A percentile compares a stretch with the other conserved stretches of the same genome.
phyloP scores from a whole-genome alignment of 768 basidiomycete genomes.

The Termitomyces sp. region DNA sequence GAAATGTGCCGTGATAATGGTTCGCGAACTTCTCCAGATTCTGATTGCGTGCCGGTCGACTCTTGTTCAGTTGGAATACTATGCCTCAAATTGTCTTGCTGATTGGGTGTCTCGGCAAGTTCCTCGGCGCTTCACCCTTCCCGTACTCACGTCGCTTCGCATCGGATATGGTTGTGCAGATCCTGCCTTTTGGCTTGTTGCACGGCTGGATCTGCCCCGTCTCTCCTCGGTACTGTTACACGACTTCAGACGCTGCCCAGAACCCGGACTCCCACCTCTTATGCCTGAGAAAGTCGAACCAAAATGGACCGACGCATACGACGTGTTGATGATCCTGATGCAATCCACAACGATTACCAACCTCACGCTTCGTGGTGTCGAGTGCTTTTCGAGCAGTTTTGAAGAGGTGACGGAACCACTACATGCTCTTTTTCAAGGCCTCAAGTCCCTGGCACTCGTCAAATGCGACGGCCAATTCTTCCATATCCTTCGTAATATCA shows the following conservation, averaged over 20 bases:
- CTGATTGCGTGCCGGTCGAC: slow-evolving; percentile 17
- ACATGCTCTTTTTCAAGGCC: slow-evolving; percentile 13
- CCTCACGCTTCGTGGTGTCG: slow-evolving; percentile 19
- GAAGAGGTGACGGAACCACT: slow-evolving; percentile 11
- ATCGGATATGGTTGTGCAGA: slow-evolving; percentile 13
- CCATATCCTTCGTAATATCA: slow-evolving; percentile 13
- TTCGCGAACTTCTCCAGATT: slow-evolving; percentile 14
- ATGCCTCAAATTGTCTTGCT: slow-evolving; percentile 5
- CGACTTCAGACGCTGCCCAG: slow-evolving; percentile 18
- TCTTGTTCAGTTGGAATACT: slow-evolving; percentile 17
- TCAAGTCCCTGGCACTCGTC: slow-evolving; percentile 13
- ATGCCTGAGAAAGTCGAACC: slow-evolving; percentile 1
- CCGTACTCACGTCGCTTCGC: slow-evolving; percentile 16
- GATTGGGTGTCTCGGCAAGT: slow-evolving; percentile 4
- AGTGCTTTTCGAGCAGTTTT: slow-evolving; percentile 16
- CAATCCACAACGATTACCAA: slow-evolving; percentile 9
- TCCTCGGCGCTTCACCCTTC: slow-evolving; percentile 9
- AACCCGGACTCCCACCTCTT: slow-evolving; percentile 6
- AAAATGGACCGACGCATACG: slow-evolving; percentile 12
- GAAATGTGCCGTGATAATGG: slow-evolving; percentile 13
- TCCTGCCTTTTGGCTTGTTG: slow-evolving; percentile 12
- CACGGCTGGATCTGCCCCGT: slow-evolving; percentile 13
- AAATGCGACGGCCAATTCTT: slow-evolving; percentile 17
- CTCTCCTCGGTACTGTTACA: slow-evolving; percentile 13
- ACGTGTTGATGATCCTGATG: slow-evolving; percentile 10